These are phyloP conservation scores for Penicillium atrosanguineum DNA, from an alignment of 495 filamentous ascomycete species.

Conservation along the genomic window DNA sequence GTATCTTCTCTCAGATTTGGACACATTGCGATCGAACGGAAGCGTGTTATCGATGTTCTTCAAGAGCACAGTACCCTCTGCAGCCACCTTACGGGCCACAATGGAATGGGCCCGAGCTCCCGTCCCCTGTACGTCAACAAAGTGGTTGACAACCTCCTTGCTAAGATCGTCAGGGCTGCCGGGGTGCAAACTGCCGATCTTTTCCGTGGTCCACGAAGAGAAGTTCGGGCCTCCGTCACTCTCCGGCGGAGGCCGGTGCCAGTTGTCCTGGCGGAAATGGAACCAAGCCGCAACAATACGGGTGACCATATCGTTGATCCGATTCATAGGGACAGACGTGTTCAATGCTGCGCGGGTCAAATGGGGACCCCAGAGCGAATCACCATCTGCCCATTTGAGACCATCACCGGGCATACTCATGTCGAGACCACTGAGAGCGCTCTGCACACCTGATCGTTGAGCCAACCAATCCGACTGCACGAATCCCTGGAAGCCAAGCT, in stretches of 20 bases:
- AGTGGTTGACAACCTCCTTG: constrained; percentile 69
- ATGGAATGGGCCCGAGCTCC: constrained; percentile 63
- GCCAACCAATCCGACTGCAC: constrained; percentile 94
- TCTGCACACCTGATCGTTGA: constrained; percentile 76
- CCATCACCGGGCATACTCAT: constrained; percentile 98
- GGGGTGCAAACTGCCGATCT: constrained; percentile 60
- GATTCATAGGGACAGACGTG: constrained; percentile 73
- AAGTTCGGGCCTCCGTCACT: constrained; percentile 79
- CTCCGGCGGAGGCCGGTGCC: constrained; percentile 51
- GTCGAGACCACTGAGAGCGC: constrained; percentile 80
- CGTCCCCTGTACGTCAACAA: constrained; percentile 63
- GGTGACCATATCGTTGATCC: constrained; percentile 91
- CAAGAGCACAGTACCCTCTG: constrained; percentile 81
- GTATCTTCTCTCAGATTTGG: constrained; percentile 40
- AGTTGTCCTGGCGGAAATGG: constrained; percentile 78
- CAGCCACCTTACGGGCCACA: constrained; percentile 70
- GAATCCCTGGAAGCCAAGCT: constrained; percentile 92
- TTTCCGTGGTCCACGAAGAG: constrained; percentile 80
- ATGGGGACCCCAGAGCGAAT: constrained; percentile 76
- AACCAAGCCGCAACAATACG: constrained; percentile 93
- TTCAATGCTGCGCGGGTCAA: constrained; percentile 80
- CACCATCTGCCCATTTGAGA: constrained; percentile 67
- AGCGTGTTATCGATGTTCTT: constrained; percentile 69
- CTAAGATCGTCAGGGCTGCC: constrained; percentile 58
- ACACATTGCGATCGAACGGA: constrained; percentile 58